A percentile compares a stretch with the other conserved stretches of the same genome.
phyloP scores from a whole-genome alignment of 495 filamentous ascomycete genomes.

The Diplogelasinospora grovesii region DNA sequence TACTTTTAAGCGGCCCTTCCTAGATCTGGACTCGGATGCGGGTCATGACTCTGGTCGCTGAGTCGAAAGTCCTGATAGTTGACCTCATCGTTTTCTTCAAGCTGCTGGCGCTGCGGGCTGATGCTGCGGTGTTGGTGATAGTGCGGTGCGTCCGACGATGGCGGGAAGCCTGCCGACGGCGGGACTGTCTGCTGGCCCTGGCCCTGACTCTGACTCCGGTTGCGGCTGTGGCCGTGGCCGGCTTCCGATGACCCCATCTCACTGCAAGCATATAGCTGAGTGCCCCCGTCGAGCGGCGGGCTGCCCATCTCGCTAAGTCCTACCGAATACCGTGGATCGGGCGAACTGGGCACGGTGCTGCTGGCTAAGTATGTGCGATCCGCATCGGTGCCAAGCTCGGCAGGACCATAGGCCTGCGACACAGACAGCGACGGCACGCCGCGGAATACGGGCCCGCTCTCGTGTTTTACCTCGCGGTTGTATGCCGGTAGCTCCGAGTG shows the following conservation, averaged over 20 bases:
- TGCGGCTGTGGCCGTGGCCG: background rate
- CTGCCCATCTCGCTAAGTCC: background rate
- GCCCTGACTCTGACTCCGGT: background rate
- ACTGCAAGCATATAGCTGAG: background rate
- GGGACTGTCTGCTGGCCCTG: background rate
- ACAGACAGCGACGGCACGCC: background rate
- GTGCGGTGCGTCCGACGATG: background rate
- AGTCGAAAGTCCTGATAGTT: no score
- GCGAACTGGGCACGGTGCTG: background rate
- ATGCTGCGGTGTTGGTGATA: background rate
- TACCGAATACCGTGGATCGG: background rate
- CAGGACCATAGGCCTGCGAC: background rate
- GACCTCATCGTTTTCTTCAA: no score
- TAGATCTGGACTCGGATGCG: no score
- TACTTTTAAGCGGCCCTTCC: no score
- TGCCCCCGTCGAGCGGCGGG: background rate
- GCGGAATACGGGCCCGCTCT: background rate
- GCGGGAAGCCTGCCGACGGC: background rate
- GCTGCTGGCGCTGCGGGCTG: background rate
- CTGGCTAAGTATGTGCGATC: background rate
- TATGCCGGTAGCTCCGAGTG: constrained; percentile 3
- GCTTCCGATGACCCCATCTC: background rate
- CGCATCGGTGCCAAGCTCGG: background rate
- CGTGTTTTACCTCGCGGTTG: constrained; percentile 1
- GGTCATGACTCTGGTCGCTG: no score